Percentiles rank a stretch among this genome's conserved stretches.
Evolutionary conservation across 208 protist species (phyloP).

Genomic region (Zelonia costaricensis): DNA sequence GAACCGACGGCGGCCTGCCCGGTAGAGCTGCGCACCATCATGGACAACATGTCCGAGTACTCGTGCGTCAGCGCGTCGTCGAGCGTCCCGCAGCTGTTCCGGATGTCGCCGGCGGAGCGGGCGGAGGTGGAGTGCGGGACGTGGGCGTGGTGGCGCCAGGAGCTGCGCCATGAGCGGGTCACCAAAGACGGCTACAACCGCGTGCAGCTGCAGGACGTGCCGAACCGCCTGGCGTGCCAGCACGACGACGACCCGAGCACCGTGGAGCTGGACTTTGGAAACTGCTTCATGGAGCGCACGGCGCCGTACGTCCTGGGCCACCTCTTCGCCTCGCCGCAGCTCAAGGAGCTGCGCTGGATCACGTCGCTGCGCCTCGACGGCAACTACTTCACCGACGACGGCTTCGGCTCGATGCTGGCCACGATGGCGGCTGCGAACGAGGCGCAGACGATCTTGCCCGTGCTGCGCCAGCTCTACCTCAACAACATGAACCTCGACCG

Average conservation of each 20-base stretch:
- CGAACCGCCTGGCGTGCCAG: conserved; percentile 53
- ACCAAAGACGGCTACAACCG: conserved; percentile 66
- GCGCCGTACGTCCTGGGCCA: conserved; percentile 72
- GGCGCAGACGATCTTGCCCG: conserved; percentile 43
- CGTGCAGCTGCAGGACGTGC: conserved; percentile 60
- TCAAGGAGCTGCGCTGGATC: conserved; percentile 66
- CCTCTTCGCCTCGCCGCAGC: conserved; percentile 54
- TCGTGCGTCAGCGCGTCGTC: conserved; percentile 27
- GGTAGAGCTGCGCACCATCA: conserved; percentile 21
- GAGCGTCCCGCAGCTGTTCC: conserved; percentile 74
- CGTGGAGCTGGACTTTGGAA: conserved; percentile 75
- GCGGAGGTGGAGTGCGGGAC: conserved; percentile 35
- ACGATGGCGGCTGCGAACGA: conserved; percentile 67
- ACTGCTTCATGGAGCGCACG: conserved; percentile 78
- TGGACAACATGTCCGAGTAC: conserved; percentile 20
- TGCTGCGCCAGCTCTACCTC: conserved; percentile 72
- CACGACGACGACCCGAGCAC: conserved; percentile 48
- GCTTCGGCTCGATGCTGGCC: conserved; percentile 69
- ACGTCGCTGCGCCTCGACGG: conserved; percentile 78
- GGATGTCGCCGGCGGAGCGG: conserved; percentile 33
- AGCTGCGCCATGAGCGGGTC: conserved; percentile 56
- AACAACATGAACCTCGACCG: conserved; percentile 84
- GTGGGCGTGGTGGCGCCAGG: conserved; percentile 81
- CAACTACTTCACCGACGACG: conserved; percentile 82
- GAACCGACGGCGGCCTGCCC: conserved; percentile 10